Evolutionary conservation across 106 monocot species (phyloP).

Genomic region (Agapanthus africanus): DNA sequence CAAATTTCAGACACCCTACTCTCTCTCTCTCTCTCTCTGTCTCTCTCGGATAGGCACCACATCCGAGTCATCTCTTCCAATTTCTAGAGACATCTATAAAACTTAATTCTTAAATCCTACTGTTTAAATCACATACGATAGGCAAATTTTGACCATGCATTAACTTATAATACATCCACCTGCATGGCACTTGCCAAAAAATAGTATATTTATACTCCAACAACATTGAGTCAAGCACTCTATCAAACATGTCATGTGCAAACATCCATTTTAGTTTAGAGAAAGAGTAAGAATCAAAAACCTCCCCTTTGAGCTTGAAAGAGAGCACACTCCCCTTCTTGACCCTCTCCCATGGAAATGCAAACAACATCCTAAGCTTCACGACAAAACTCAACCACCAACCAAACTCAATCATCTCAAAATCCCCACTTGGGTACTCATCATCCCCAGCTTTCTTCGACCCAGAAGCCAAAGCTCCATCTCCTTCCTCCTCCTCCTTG

Average conservation of each 20-base stretch:
- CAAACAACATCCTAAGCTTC: conserved; percentile 69
- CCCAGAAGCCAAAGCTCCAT: conserved; percentile 15
- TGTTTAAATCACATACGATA: too few relatives aligned
- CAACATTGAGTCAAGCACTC: too few relatives aligned
- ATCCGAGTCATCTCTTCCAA: too few relatives aligned
- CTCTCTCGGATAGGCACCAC: too few relatives aligned
- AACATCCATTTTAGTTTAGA: not conserved
- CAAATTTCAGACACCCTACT: too few relatives aligned
- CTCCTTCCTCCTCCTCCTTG: conserved; percentile 5
- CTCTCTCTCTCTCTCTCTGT: not conserved
- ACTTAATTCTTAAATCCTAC: too few relatives aligned
- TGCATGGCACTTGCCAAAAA: too few relatives aligned
- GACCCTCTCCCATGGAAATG: conserved; percentile 87
- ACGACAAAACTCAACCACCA: conserved; percentile 60
- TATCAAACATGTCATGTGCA: not conserved
- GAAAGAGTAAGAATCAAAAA: conserved; percentile 9
- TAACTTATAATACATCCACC: too few relatives aligned
- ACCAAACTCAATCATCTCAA: conserved; percentile 60
- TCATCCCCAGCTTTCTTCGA: not conserved
- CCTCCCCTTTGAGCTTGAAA: conserved; percentile 79
- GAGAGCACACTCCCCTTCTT: conserved; percentile 89
- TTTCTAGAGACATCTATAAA: too few relatives aligned
- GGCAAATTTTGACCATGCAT: too few relatives aligned
- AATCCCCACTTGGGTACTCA: conserved; percentile 62
- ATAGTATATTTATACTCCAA: too few relatives aligned